Evolutionary conservation across 495 filamentous ascomycete species (phyloP).

Genomic region (Darksidea phi): DNA sequence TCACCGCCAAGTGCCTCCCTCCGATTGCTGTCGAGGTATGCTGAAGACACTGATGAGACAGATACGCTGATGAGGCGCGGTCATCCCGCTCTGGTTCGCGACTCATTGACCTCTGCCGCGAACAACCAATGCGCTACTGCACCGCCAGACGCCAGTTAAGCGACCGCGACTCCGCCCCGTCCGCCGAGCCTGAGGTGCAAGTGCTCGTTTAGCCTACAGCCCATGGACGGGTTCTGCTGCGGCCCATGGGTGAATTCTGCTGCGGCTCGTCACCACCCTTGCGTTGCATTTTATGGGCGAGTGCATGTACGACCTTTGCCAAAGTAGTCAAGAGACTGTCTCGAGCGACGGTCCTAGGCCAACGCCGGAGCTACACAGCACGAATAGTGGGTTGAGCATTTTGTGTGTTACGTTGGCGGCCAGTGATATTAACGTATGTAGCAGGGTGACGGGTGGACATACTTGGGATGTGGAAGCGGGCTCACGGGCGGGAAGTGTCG

Average conservation of each 20-base stretch:
- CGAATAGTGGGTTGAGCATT: conserved; percentile 52
- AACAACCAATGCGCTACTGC: conserved; percentile 49
- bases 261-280: conserved; percentile 50
- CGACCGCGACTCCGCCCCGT: conserved; percentile 46
- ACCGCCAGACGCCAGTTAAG: conserved; percentile 49
- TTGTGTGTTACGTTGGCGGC: conserved; percentile 52
- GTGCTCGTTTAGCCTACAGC: conserved; percentile 54
- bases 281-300: conserved; percentile 52
- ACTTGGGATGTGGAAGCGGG: conserved; percentile 51
- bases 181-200: conserved; percentile 43
- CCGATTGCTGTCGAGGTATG: conserved; percentile 50
- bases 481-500: conserved; percentile 49
- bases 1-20: conserved; percentile 49
- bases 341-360: conserved; percentile 47
- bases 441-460: conserved; percentile 52
- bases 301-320: conserved; percentile 47
- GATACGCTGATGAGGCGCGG: conserved; percentile 45
- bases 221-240: too few species aligned
- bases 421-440: conserved; percentile 53
- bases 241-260: conserved; percentile 54
- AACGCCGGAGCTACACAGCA: conserved; percentile 51
- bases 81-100: conserved; percentile 49
- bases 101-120: conserved; percentile 49
- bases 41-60: conserved; percentile 46
- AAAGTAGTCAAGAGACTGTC: conserved; percentile 43